Evolutionary conservation across 768 basidiomycete genomes (phyloP), one percentile per base, ranked within the genome.

Genomic region (Mycena latifolia): DNA sequence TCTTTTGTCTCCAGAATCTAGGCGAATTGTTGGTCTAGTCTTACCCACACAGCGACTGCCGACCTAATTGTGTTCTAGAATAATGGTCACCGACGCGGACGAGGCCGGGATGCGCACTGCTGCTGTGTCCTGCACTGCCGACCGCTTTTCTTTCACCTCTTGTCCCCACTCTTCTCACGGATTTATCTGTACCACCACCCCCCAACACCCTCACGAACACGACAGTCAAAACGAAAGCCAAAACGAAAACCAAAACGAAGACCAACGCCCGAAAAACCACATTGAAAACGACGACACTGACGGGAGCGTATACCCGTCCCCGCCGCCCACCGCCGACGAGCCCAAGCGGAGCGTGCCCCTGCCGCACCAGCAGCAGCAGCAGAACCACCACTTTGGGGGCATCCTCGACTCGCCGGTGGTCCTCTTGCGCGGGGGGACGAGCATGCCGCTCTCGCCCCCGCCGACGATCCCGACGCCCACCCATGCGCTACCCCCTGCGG

Each of bases 341-440:
- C 64, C 48, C 41, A 62, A 48, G 37, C 52, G 55, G 67, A 65
- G 50, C 55, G 64, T 69, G 27, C 68, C 68, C 3, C 61, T 69
- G 22, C 68, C 68, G n/a, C 35, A 51, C 22, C 55, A 31, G 33
- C 37, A 51, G 8, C 54, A 55, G 31, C 35, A 50, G 41, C n/a
- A 25, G 24, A 15, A 61, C 48, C 7, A 18, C 10, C 48, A 63
- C 5, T 67, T 48, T 22, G 68, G 68, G 5, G 68, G 68, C 12
- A 65, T 69, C 63, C 50, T 69, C 4, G 68, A 69, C 24, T 69
- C 68, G 9, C 68, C 68, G 3, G 55, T 69, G 17, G 68, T 69
- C 15, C 45, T 41, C 45, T 50, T 61, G 37, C 57, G 52, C 33
- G 9, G 39, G 5, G 39, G 14, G 39, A 14, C 39, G 6, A 14